Percentiles rank a stretch among this genome's conserved stretches.
These are phyloP conservation scores for Saccharomyces hybrid DNA, from an alignment of 1,139 yeast species.

Conservation along the genomic window DNA sequence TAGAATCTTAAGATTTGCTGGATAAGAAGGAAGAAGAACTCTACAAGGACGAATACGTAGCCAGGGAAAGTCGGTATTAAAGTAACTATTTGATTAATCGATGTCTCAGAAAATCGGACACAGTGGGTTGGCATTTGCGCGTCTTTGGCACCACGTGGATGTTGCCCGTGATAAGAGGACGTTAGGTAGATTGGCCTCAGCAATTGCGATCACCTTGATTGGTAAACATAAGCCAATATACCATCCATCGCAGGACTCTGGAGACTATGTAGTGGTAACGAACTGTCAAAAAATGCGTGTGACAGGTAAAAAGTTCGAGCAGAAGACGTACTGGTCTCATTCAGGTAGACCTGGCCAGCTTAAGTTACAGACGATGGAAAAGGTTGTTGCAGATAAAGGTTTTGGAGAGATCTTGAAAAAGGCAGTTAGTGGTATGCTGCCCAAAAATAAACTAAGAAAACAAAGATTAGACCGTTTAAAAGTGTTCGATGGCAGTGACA, in stretches of 20 bases:
- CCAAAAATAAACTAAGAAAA: slow-evolving; percentile 79
- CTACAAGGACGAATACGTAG: too few species aligned
- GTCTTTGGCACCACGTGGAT: slow-evolving; percentile 95
- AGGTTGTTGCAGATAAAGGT: slow-evolving; percentile 71
- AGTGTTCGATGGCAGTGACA: slow-evolving; percentile 79
- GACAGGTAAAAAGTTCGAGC: slow-evolving; percentile 76
- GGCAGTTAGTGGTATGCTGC: slow-evolving; percentile 95
- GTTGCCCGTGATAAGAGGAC: slow-evolving; percentile 78
- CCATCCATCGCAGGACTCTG: slow-evolving; percentile 72
- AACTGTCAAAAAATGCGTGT: slow-evolving; percentile 75
- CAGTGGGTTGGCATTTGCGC: slow-evolving; percentile 69
- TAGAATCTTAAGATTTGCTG: too few species aligned
- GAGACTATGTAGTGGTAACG: slow-evolving; percentile 95
- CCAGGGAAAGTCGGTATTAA: neutral
- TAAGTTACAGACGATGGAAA: slow-evolving; percentile 75
- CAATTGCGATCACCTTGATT: slow-evolving; percentile 78
- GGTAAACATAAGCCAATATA: slow-evolving; percentile 95
- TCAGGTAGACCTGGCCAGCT: slow-evolving; percentile 86
- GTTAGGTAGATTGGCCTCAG: slow-evolving; percentile 84
- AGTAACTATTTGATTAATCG: neutral
- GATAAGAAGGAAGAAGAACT: too few species aligned
- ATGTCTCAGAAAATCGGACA: slow-evolving; percentile 34
- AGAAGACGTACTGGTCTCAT: slow-evolving; percentile 88
- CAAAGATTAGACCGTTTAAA: slow-evolving; percentile 76
- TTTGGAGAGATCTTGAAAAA: slow-evolving; percentile 71